These are phyloP conservation scores for Didymellaceae sp. DNA, from an alignment of 2,329 filamentous ascomycete genomes.

Conservation along the genomic window DNA sequence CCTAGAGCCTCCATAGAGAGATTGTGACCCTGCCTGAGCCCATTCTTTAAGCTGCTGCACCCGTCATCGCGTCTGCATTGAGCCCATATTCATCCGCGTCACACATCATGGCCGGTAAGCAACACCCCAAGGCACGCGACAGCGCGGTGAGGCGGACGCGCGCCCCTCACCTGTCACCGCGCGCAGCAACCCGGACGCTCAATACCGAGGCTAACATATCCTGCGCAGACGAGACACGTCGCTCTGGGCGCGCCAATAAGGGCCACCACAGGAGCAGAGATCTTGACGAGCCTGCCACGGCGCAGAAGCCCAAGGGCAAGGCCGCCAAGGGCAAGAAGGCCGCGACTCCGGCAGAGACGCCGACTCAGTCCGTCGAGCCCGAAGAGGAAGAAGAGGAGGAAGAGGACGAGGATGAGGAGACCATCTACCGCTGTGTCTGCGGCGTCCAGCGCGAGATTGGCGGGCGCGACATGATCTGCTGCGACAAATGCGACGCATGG, in stretches of 20 bases:
- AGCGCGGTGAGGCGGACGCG: constrained; percentile 6
- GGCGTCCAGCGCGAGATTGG: constrained; percentile 81
- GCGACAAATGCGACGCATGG: constrained; percentile 91
- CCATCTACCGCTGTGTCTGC: constrained; percentile 91
- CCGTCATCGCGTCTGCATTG: constrained; percentile 37
- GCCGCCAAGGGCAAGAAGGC: constrained; percentile 15
- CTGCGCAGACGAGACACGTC: constrained; percentile 77
- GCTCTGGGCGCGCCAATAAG: constrained; percentile 95
- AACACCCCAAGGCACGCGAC: constrained; percentile 38
- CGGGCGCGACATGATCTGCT: constrained; percentile 92
- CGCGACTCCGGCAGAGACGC: constrained; percentile 34
- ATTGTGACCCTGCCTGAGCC: constrained; percentile 46
- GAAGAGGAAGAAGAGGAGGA: constrained; percentile 58
- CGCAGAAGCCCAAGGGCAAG: constrained; percentile 52
- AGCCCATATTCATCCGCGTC: constrained; percentile 37
- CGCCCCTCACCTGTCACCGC: constrained; percentile 12
- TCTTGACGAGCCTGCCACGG: constrained; percentile 47
- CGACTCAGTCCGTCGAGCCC: constrained; percentile 49
- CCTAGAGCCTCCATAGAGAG: constrained; percentile 43
- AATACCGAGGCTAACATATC: constrained; percentile 34
- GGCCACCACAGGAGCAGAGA: constrained; percentile 94
- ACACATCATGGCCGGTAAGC: constrained; percentile 67
- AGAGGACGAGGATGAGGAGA: constrained; percentile 60
- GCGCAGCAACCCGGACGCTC: constrained; percentile 17
- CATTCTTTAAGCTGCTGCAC: constrained; percentile 41